Percentiles rank a stretch among this genome's conserved stretches.
Conservation (phyloP, 2,329 filamentous ascomycete species). For the Hypocreales sp. region DNA sequence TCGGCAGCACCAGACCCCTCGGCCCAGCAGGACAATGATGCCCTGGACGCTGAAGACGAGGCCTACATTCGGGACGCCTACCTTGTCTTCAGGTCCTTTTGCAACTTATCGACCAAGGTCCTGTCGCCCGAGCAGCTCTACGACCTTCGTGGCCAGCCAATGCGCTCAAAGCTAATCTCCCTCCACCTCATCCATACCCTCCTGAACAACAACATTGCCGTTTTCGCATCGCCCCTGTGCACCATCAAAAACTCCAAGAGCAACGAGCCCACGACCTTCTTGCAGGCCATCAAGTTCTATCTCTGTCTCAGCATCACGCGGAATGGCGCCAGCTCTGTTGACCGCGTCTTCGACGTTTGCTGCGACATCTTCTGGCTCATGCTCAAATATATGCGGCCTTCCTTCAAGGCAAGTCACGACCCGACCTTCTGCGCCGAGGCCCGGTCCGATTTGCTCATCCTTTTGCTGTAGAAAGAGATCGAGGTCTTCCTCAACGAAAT, state of each 20-base stretch:
- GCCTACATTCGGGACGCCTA: conserved; percentile 96
- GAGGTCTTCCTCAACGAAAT: conserved; percentile 98
- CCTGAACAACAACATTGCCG: conserved; percentile 80
- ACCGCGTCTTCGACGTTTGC: conserved; percentile 85
- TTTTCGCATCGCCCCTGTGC: conserved; percentile 83
- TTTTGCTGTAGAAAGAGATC: conserved; percentile 60
- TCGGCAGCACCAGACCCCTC: conserved; percentile 37
- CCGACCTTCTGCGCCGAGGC: not conserved
- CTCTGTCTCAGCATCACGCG: conserved; percentile 87
- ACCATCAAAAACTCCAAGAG: conserved; percentile 85
- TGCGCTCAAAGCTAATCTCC: conserved; percentile 93
- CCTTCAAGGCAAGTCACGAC: conserved; percentile 59
- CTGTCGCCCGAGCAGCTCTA: conserved; percentile 82
- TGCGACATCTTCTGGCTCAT: conserved; percentile 98
- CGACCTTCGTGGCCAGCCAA: conserved; percentile 83
- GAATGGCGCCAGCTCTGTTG: conserved; percentile 87
- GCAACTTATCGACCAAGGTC: conserved; percentile 89
- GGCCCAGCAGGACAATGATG: conserved; percentile 40
- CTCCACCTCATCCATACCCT: conserved; percentile 91
- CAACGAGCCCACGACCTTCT: conserved; percentile 76
- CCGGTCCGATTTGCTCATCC: conserved; percentile 14
- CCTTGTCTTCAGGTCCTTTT: conserved; percentile 92
- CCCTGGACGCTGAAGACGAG: conserved; percentile 66
- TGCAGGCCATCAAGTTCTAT: conserved; percentile 94
- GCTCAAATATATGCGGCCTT: conserved; percentile 81